Evolutionary conservation across 2,329 filamentous ascomycete species (phyloP), one percentile per base, ranked within the genome.

Genomic region (Gremmenia infestans): DNA sequence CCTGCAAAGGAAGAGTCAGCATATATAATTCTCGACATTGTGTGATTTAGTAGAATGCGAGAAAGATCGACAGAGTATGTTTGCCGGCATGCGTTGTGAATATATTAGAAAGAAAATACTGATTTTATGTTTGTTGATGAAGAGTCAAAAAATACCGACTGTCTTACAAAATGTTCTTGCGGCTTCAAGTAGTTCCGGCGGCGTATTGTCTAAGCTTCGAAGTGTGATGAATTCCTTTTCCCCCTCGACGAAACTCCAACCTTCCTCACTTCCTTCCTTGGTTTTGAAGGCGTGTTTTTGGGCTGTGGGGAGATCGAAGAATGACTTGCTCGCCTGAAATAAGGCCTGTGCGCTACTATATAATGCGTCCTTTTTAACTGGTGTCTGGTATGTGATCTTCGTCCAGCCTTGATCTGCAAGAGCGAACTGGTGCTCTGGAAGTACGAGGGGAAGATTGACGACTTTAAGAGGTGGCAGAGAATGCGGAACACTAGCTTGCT

Each of bases 201-300:
- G 65, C 0, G 59, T 65, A 5, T 48, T 53, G 5, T 56, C 54
- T 2, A 65, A 39, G 15, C 51, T 62, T 14, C 65, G 54, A 12
- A 67, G 48, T 1, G 65, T 65, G 17, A 67, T 63, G 19, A 65
- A 65, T 50, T 67, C 61, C 12, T 67, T 67, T 45, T 67, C 65
- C 12, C 65, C 64, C n/a, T 61, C 57, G 11, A 65, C 57, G 37
- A 51, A 39, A 39, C 48, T 62, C 62, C 64, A 67, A 5, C 64
- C 65, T 43, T 65, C 63, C 42, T 67, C 62, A 28, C 54, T 64
- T 6, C 61, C 64, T 5, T 50, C 43, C 19, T 49, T 49, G 4
- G 64, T 64, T 45, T 52, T 58, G 37, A 60, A 67, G 1, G 9
- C 52, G 17, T 60, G 17, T 23, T 67, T 67, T n/a, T 65, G 53